These are phyloP conservation scores for Aureobasidium leucospermi DNA, from an alignment of 2,329 filamentous ascomycete genomes.

Conservation along the genomic window DNA sequence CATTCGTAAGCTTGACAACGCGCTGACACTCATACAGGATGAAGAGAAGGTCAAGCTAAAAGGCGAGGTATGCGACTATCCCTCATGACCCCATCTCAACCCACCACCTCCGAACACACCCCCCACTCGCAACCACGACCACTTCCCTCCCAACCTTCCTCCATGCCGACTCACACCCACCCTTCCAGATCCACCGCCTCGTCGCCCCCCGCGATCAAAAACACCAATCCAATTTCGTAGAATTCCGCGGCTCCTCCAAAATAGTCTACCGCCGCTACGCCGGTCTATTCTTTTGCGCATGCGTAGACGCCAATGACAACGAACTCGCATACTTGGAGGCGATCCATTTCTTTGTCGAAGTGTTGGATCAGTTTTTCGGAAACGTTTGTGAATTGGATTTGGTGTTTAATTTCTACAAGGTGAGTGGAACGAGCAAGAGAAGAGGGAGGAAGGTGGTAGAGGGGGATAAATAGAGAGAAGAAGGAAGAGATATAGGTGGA, in stretches of 20 bases:
- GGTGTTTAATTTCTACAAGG: constrained; percentile 64
- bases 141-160: background rate
- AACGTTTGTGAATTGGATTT: constrained; percentile 98
- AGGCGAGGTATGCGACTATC: constrained; percentile 62
- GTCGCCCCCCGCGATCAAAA: constrained; percentile 97
- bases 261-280: constrained; percentile 97
- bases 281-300: constrained; percentile 97
- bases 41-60: constrained; percentile 99
- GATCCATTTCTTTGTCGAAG: constrained; percentile 99
- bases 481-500: no score
- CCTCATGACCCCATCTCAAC: constrained; percentile 12
- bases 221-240: constrained; percentile 99
- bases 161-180: background rate
- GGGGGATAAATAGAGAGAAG: no score
- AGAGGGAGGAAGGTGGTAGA: no score
- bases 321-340: constrained; percentile 94
- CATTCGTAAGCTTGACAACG: background rate
- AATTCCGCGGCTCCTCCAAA: constrained; percentile 79
- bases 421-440: constrained; percentile 26
- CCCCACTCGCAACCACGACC: constrained; percentile 9
- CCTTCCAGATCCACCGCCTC: constrained; percentile 78
- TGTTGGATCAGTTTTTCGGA: constrained; percentile 95
- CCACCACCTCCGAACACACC: background rate
- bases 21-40: constrained; percentile 46
- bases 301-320: constrained; percentile 98